These are phyloP conservation scores for Xanthoconium purpureum DNA, from an alignment of 768 basidiomycete species.

Conservation along the genomic window DNA sequence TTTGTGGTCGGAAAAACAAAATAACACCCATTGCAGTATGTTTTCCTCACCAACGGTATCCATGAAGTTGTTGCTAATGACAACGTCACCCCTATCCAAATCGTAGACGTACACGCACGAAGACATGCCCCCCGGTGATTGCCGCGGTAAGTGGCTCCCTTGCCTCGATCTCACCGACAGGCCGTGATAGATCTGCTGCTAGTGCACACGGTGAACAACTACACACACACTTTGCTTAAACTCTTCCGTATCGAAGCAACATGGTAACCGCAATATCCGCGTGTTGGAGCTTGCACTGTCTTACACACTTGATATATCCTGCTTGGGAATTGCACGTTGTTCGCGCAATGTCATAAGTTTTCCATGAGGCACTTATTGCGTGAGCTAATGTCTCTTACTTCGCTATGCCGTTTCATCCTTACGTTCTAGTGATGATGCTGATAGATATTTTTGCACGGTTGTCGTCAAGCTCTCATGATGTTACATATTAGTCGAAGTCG, in stretches of 20 bases:
- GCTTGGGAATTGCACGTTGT: background rate
- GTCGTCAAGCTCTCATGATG: background rate
- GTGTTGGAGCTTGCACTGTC: background rate
- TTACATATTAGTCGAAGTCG: slow-evolving; percentile 1
- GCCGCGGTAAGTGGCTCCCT: background rate
- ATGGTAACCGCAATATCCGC: slow-evolving; percentile 8
- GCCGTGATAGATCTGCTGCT: background rate
- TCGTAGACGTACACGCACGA: background rate
- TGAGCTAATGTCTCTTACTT: background rate
- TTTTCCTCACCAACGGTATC: background rate
- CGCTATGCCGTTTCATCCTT: background rate
- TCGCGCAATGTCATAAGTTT: background rate
- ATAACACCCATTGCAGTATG: background rate
- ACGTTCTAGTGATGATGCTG: slow-evolving; percentile 5
- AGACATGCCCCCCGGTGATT: slow-evolving; percentile 8
- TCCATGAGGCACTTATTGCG: background rate
- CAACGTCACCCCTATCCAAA: slow-evolving; percentile 3
- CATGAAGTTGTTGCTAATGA: slow-evolving; percentile 10
- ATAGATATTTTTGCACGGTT: background rate
- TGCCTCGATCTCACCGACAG: slow-evolving; percentile 7
- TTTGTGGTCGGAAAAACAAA: no score
- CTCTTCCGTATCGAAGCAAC: slow-evolving; percentile 2
- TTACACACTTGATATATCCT: background rate
- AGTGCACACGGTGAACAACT: background rate
- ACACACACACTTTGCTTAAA: background rate